Evolutionary conservation across 345 rosid genomes (phyloP), one percentile per base, ranked within the genome.

Genomic region (Corymbia maculata): DNA sequence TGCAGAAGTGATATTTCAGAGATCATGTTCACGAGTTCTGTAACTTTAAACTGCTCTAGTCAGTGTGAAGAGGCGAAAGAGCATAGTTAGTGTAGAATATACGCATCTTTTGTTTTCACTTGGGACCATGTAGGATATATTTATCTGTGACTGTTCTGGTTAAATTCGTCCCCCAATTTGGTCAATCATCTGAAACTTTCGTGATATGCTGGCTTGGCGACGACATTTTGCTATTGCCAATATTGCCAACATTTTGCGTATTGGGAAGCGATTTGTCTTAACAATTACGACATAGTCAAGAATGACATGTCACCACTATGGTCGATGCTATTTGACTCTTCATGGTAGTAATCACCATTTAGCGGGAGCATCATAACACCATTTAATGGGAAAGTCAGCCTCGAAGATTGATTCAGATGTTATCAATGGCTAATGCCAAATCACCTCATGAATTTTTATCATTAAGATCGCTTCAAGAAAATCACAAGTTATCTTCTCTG

Each of bases 351-450:
- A 26, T 30, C 6, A 16, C 75, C 75, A 64, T n/a, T 14, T n/a
- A n/a, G 75, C 36, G 32, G 19, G 70, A 28, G 66, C 66, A 24
- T 59, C 4, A 3, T 11, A 59, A 10, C 30, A 59, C n/a, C 15
- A 61, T 61, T 42, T 66, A 15, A 30, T 30, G 79, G 32, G 32
- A 66, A 11, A 66, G 42, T 30, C 9, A 10, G 42, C 42, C 79
- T 70, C 4, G 11, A 55, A 8, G 42, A 36, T 36, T 36, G 42
- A 36, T 36, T 32, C 17, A 45, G 45, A 36, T 45, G 4, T 16
- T 5, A 1, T 8, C 24, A 0, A 17, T 16, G 2, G 13, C 24
- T n/a, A 0, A 9, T 8, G 17, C 13, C 45, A 9, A 70, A 32
- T 42, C 47, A 17, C 45, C 24, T 16, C 42, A 17, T 4, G 47